These are phyloP conservation scores for Penicillium coprophilum DNA, from an alignment of 495 filamentous ascomycete species.

Conservation along the genomic window DNA sequence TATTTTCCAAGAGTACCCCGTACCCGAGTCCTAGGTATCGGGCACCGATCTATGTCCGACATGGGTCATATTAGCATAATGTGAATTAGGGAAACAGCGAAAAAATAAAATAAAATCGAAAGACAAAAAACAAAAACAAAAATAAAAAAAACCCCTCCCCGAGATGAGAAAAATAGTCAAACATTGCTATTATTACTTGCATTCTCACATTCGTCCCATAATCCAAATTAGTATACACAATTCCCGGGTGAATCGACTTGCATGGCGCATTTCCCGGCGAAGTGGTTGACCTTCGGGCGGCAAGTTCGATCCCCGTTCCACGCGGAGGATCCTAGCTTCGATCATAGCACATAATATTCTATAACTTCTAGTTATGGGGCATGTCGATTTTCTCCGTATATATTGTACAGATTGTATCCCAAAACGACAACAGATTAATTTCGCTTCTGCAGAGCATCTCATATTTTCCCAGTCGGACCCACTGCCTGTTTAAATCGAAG, in stretches of 20 bases:
- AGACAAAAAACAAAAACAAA: not conserved
- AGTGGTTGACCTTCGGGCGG: constrained; percentile 17
- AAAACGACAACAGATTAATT: not conserved
- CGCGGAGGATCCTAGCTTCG: constrained; percentile 15
- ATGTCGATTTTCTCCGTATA: too few species aligned
- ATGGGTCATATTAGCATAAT: not conserved
- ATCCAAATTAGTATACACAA: not conserved
- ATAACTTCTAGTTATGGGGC: not conserved
- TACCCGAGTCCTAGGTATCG: constrained; percentile 19
- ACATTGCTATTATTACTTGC: not conserved
- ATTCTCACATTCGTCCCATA: not conserved
- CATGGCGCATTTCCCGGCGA: constrained; percentile 12
- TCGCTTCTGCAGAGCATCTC: constrained; percentile 7
- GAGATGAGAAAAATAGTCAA: too few species aligned
- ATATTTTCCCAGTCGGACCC: constrained; percentile 10
- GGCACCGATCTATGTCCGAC: constrained; percentile 13
- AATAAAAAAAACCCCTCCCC: too few species aligned
- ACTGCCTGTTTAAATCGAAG: constrained; percentile 3
- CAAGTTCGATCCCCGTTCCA: constrained; percentile 12
- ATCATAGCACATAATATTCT: constrained; percentile 1
- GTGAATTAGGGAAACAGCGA: not conserved
- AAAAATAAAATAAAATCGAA: not conserved
- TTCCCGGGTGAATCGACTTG: constrained; percentile 12
- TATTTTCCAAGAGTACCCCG: constrained; percentile 14
- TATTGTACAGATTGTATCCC: not conserved